phyloP scores from a whole-genome alignment of 2,329 filamentous ascomycete genomes.

The Zymoseptoria pseudotritici region DNA sequence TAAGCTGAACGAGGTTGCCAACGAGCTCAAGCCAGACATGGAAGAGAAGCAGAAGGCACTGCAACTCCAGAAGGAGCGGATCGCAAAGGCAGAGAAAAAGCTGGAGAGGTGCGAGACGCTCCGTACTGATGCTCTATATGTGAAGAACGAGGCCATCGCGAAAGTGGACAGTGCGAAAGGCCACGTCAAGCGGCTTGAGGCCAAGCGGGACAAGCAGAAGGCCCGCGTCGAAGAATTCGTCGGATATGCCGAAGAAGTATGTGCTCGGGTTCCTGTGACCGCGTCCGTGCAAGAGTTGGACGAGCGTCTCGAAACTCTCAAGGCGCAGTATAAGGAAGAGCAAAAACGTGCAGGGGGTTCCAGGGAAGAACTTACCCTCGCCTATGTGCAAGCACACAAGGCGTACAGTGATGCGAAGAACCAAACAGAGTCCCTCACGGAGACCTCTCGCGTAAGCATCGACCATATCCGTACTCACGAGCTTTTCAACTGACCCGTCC shows the following conservation, averaged over 20 bases:
- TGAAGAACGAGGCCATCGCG: conserved; percentile 36
- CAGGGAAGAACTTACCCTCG: conserved; percentile 1
- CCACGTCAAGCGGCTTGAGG: conserved; percentile 24
- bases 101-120: conserved; percentile 26
- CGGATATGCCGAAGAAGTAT: conserved; percentile 16
- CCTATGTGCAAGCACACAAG: conserved; percentile 4
- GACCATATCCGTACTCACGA: background rate
- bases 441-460: background rate
- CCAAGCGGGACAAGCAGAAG: conserved; percentile 24
- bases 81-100: conserved; percentile 27
- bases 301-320: conserved; percentile 3
- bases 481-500: conserved; percentile 14
- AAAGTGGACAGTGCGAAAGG: conserved; percentile 24
- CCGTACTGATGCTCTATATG: conserved; percentile 31
- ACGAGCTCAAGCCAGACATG: conserved; percentile 25
- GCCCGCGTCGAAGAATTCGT: conserved; percentile 21
- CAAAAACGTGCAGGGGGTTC: background rate
- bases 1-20: conserved; percentile 32
- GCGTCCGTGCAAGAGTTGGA: conserved; percentile 26
- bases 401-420: conserved; percentile 18
- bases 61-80: conserved; percentile 14
- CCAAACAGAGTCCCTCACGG: background rate
- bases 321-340: conserved; percentile 2
- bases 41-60: conserved; percentile 26
- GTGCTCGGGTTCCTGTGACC: conserved; percentile 22